Base-by-base conservation (phyloP, 768 basidiomycete species). In the Boletus reticulatus region DNA sequence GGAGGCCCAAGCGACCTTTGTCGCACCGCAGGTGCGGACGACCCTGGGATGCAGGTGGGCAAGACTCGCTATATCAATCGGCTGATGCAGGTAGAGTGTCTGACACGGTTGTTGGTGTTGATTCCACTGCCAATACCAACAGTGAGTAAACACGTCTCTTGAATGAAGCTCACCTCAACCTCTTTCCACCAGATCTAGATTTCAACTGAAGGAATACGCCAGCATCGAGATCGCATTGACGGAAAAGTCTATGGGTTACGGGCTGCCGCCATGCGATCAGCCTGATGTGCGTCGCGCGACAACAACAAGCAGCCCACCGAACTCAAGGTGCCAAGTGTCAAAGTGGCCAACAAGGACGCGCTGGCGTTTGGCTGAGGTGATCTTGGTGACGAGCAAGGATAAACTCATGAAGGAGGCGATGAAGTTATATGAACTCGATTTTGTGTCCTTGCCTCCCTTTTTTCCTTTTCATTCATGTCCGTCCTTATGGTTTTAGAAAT, bases 1-100 rank as follows among this genome's bases (percentile, higher is more conserved):
- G 50, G 84, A 78, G 14, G 95, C 94, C 39, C 71, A 87, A 57
- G 76, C 73, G 60, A 86, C 82, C 11, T 98, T 96, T 69, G 74
- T 72, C 59, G 22, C 22, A 22, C 22, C 60, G 69, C 67, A 92
- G 90, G 78, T 58, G 67, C 73, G 24, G 86, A 89, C 68, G 78
- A 79, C 58, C 78, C 77, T 12, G 76, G 22, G 22, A 22, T 22
- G 22, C 83, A 42, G 74, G 97, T 73, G 94, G 94, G 24, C 82
- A 85, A 37, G 78, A 82, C 58, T 93, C 92, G 22, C 75, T 99
- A 97, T 71, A 98, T 99, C 76, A 98, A 98, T 73, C 81, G 95
- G 54, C 83, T 98, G 58, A 95, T 95, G 27, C 95, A 96, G 72
- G 93, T 98, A 13, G 97, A 99, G 73, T 98, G 97, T 73, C 73